Evolutionary conservation across 768 basidiomycete genomes (phyloP).

Genomic region (Agaricus blazei): DNA sequence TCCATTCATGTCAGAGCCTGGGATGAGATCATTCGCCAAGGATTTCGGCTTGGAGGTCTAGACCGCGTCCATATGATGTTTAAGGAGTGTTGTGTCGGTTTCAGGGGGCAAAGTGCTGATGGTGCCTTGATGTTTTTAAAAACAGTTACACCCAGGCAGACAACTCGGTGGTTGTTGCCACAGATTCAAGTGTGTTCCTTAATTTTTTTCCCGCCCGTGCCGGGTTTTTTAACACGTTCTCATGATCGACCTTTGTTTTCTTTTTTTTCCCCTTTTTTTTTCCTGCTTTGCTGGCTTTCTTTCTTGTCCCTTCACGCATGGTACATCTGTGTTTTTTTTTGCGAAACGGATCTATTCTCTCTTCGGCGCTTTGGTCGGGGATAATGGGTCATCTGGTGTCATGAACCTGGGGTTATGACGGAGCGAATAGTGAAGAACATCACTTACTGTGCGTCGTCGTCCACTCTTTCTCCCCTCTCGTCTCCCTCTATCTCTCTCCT

Average conservation of each 20-base stretch:
- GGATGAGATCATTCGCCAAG: background rate
- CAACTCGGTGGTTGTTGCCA: constrained; percentile 85
- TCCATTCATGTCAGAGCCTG: background rate
- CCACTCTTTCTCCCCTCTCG: background rate
- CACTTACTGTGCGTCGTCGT: constrained; percentile 43
- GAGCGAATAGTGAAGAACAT: constrained; percentile 57
- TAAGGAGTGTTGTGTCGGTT: background rate
- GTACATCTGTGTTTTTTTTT: background rate
- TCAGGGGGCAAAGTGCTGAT: background rate
- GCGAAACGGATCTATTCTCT: no score
- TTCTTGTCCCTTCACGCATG: background rate
- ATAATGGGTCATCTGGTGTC: background rate
- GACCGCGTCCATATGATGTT: background rate
- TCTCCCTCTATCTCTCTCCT: background rate
- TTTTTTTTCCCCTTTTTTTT: background rate
- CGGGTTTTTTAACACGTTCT: background rate
- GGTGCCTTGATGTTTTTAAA: background rate
- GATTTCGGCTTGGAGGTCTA: background rate
- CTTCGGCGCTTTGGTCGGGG: background rate
- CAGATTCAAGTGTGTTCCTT: constrained; percentile 72
- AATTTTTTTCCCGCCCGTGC: background rate
- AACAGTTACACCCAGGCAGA: constrained; percentile 82
- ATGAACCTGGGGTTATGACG: background rate
- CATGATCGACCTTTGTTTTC: background rate
- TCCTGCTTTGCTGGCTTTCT: background rate